Evolutionary conservation across 192 early-diverging fungal species (phyloP).

Genomic region (Coemansia sp.): DNA sequence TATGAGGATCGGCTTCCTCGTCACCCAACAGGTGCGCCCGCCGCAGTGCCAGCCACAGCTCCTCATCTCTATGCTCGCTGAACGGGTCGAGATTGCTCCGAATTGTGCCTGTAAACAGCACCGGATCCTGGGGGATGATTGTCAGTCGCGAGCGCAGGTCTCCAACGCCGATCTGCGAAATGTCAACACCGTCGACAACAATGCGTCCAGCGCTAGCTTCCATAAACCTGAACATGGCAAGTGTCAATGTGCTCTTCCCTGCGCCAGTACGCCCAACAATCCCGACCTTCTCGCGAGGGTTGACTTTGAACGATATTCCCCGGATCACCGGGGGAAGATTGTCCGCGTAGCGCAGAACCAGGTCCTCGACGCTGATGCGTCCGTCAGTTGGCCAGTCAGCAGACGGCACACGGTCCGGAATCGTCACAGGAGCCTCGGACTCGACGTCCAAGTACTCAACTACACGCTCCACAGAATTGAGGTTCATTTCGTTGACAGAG

Average conservation of each 20-base stretch:
- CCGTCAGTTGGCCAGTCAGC: constrained; percentile 68
- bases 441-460: constrained; percentile 76
- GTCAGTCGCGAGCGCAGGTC: constrained; percentile 76
- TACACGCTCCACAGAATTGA: constrained; percentile 85
- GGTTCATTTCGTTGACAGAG: constrained; percentile 76
- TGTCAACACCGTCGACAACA: constrained; percentile 75
- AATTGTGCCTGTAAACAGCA: constrained; percentile 72
- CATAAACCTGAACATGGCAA: constrained; percentile 76
- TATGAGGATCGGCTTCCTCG: constrained; percentile 11
- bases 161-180: constrained; percentile 68
- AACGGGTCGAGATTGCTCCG: constrained; percentile 89
- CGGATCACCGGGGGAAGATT: constrained; percentile 66
- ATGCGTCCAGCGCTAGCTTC: constrained; percentile 68
- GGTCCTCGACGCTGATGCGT: constrained; percentile 64
- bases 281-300: constrained; percentile 77
- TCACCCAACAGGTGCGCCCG: constrained; percentile 31
- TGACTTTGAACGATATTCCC: constrained; percentile 70
- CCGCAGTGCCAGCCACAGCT: constrained; percentile 66
- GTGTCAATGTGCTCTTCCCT: constrained; percentile 72
- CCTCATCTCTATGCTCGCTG: constrained; percentile 66
- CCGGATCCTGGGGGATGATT: constrained; percentile 89
- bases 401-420: constrained; percentile 47
- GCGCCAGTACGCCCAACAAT: constrained; percentile 87
- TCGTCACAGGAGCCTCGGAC: constrained; percentile 66
- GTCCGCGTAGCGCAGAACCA: constrained; percentile 70